Evolutionary conservation across 331 rosid genomes (phyloP).

Genomic region (Phaseolus coccineus): DNA sequence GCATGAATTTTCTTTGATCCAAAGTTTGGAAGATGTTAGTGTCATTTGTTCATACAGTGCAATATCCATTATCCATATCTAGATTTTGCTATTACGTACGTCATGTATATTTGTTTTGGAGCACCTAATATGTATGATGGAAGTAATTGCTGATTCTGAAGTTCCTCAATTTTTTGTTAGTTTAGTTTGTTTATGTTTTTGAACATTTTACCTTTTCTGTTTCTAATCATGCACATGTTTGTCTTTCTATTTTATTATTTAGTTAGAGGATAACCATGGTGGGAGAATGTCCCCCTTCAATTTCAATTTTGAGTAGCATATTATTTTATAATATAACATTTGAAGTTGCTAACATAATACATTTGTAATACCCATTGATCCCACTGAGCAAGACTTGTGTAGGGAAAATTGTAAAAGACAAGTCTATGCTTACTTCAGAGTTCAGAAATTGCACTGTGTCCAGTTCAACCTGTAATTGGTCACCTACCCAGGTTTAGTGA

Average conservation of each 20-base stretch:
- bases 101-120: not conserved
- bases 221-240: not conserved
- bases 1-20: too few relatives aligned
- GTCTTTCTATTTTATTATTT: constrained; percentile 1
- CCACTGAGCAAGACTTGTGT: not conserved
- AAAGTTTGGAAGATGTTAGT: too few relatives aligned
- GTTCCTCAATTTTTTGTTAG: constrained; percentile 17
- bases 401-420: not conserved
- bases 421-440: too few relatives aligned
- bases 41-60: constrained; percentile 26
- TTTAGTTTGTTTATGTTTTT: constrained; percentile 25
- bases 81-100: not conserved
- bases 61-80: constrained; percentile 38
- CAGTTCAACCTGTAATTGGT: not conserved
- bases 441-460: not conserved
- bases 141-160: constrained; percentile 19
- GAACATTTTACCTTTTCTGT: constrained; percentile 1
- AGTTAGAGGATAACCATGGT: constrained; percentile 20
- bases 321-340: constrained; percentile 30
- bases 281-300: constrained; percentile 32
- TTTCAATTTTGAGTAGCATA: not conserved
- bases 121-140: constrained; percentile 14
- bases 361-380: not conserved
- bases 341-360: not conserved
- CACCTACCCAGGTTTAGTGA: not conserved